Conservation (phyloP, 1,139 yeast species). For the Suhomyces ambrosiae region DNA sequence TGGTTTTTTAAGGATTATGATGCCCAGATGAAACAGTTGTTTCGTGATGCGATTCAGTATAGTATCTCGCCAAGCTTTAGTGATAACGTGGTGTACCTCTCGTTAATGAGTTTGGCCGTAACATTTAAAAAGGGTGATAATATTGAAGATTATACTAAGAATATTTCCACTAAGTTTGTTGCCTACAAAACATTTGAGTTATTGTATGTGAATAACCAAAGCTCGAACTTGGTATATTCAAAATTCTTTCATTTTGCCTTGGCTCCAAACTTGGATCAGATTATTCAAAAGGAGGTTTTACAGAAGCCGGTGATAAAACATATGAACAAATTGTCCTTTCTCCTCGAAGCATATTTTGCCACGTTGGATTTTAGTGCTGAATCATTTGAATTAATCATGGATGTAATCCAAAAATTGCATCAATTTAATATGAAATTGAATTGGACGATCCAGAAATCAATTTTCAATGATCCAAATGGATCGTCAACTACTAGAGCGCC, state of each 20-base stretch:
- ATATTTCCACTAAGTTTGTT: constrained; percentile 28
- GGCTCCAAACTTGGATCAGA: constrained; percentile 17
- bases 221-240: constrained; percentile 19
- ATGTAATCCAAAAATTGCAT: constrained; percentile 24
- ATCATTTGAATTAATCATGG: constrained; percentile 25
- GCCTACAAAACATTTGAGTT: constrained; percentile 24
- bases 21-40: constrained; percentile 24
- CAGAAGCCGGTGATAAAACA: constrained; percentile 51
- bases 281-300: constrained; percentile 20
- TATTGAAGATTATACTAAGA: constrained; percentile 26
- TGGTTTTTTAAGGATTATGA: constrained; percentile 44
- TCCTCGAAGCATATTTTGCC: constrained; percentile 41
- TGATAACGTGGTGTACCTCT: constrained; percentile 30
- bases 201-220: constrained; percentile 22
- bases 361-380: constrained; percentile 21
- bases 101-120: constrained; percentile 39
- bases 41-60: constrained; percentile 26
- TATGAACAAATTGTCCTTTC: constrained; percentile 49
- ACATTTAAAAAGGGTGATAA: constrained; percentile 26
- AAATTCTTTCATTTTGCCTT: constrained; percentile 19
- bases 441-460: constrained; percentile 26
- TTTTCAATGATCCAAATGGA: constrained; percentile 22
- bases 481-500: constrained; percentile 17
- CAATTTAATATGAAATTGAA: constrained; percentile 32
- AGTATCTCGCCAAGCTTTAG: constrained; percentile 28